Conservation (phyloP, 495 filamentous ascomycete genomes). For the Hypoxylon fuscum region DNA sequence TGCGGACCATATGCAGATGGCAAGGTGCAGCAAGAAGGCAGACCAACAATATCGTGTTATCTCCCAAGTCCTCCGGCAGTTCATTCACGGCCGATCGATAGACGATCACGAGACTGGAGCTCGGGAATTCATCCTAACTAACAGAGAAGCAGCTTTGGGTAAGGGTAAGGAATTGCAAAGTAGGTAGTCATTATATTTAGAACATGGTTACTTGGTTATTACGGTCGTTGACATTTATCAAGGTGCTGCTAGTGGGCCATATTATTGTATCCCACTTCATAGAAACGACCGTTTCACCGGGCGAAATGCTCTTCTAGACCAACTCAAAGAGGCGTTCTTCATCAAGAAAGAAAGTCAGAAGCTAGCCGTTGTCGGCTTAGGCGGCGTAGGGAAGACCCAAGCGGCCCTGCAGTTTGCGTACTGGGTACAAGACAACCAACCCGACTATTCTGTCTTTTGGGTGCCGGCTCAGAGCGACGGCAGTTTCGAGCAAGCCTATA, state of each 20-base stretch:
- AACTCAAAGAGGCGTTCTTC: constrained; percentile 21
- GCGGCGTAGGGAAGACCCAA: constrained; percentile 62
- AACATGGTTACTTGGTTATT: not conserved
- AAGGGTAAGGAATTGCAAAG: not conserved
- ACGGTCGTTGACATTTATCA: not conserved
- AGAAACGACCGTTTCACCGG: constrained; percentile 41
- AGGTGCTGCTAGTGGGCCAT: not conserved
- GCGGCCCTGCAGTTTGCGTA: constrained; percentile 58
- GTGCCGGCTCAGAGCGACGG: constrained; percentile 49
- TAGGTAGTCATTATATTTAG: not conserved
- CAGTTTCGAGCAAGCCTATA: constrained; percentile 56
- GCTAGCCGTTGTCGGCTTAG: constrained; percentile 54
- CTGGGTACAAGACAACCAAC: constrained; percentile 42
- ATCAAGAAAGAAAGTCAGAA: constrained; percentile 15
- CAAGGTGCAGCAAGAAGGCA: constrained; percentile 38
- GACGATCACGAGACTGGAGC: not conserved
- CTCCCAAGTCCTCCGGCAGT: constrained; percentile 37
- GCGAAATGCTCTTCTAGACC: constrained; percentile 18
- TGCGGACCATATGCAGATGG: constrained; percentile 43
- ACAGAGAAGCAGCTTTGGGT: not conserved
- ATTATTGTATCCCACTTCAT: constrained; percentile 28
- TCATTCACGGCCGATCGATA: not conserved
- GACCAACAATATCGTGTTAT: constrained; percentile 47
- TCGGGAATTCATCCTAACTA: no score
- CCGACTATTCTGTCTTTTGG: constrained; percentile 61